Evolutionary conservation across 371 early-diverging fungal species (phyloP).

Genomic region (Mucor circinelloides): DNA sequence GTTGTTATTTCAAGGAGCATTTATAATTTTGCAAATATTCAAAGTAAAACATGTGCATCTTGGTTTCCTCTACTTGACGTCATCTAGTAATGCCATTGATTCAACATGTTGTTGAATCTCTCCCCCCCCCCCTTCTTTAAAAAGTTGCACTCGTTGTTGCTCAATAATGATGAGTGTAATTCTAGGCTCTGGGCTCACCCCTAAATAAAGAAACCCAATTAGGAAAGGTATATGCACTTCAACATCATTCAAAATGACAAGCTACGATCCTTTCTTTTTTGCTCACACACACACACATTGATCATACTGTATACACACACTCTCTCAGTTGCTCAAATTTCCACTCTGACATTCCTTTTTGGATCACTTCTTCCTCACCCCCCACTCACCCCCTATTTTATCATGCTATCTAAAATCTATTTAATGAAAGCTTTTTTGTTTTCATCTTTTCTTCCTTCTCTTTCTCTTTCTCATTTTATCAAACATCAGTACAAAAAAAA

Average conservation of each 20-base stretch:
- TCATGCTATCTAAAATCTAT: constrained; percentile 3
- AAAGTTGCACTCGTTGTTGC: background rate
- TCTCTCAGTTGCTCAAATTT: background rate
- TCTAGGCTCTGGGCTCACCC: constrained; percentile 1
- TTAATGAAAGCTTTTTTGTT: constrained; percentile 1
- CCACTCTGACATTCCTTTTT: constrained; percentile 1
- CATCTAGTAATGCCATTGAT: background rate
- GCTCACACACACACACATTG: background rate
- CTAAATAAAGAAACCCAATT: background rate
- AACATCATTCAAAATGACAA: constrained; percentile 21
- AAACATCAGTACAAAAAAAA: background rate
- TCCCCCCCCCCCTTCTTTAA: background rate
- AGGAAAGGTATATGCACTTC: constrained; percentile 11
- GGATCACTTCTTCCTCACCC: background rate
- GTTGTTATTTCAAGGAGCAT: background rate
- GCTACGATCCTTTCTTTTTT: constrained; percentile 5
- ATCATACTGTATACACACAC: background rate
- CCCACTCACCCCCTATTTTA: constrained; percentile 3
- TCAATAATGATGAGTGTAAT: constrained; percentile 2
- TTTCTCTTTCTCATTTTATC: background rate
- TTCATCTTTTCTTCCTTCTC: background rate
- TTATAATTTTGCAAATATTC: background rate
- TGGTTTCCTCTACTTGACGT: background rate
- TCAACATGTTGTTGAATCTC: background rate
- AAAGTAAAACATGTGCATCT: background rate